Conservation (phyloP, 2,329 filamentous ascomycete species). For the Microsporum ferrugineum region DNA sequence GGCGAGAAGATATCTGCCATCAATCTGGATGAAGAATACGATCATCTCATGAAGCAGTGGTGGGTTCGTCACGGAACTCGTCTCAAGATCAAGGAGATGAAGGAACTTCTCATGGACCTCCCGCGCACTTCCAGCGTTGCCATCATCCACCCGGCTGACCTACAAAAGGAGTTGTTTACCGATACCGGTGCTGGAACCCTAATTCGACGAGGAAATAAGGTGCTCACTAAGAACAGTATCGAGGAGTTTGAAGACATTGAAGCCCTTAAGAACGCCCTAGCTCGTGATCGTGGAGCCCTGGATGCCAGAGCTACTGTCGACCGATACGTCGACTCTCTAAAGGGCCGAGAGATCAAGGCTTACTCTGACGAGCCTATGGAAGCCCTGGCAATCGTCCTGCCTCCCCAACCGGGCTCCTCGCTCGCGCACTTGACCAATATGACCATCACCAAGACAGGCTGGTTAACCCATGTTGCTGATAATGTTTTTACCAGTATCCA, state of each 20-base stretch:
- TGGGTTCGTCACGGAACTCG: conserved; percentile 94
- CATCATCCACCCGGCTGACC: conserved; percentile 89
- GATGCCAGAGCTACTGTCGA: conserved; percentile 77
- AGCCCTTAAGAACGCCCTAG: conserved; percentile 68
- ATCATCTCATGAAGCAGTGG: conserved; percentile 79
- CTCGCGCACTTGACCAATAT: conserved; percentile 80
- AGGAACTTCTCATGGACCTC: conserved; percentile 77
- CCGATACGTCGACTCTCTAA: conserved; percentile 69
- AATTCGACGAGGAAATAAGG: conserved; percentile 82
- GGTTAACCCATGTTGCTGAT: conserved; percentile 88
- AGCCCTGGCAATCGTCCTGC: conserved; percentile 77
- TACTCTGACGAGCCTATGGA: conserved; percentile 95
- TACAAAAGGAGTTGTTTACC: conserved; percentile 95
- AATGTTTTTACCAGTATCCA: conserved; percentile 90
- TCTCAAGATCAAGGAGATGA: conserved; percentile 95
- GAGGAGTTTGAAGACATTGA: conserved; percentile 64
- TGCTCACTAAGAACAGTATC: conserved; percentile 60
- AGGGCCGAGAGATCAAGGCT: conserved; percentile 69
- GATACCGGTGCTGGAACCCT: conserved; percentile 89
- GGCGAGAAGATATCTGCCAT: conserved; percentile 93
- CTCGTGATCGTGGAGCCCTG: conserved; percentile 68
- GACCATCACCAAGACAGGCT: conserved; percentile 85
- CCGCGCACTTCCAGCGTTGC: conserved; percentile 89
- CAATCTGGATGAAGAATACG: conserved; percentile 93
- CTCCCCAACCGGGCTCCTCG: conserved; percentile 52